phyloP scores from a whole-genome alignment of 495 filamentous ascomycete species.

The Penicillium subrubescens region DNA sequence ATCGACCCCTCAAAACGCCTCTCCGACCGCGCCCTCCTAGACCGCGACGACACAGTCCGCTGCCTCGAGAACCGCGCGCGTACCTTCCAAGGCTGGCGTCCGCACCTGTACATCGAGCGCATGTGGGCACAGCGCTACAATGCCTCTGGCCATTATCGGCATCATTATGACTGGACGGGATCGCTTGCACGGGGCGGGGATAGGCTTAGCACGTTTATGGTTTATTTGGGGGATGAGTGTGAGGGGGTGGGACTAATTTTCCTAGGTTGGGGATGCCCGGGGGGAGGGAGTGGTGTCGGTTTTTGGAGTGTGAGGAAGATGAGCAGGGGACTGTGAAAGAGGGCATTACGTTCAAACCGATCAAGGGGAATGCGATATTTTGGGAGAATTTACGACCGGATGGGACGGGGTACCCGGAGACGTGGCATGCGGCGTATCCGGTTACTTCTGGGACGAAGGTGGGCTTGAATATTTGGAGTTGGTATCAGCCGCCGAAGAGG shows the following conservation, averaged over 20 bases:
- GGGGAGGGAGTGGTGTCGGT: conserved; percentile 56
- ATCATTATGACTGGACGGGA: conserved; percentile 62
- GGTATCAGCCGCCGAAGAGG: conserved; percentile 44
- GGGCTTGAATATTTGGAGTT: conserved; percentile 80
- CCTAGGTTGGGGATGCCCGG: conserved; percentile 48
- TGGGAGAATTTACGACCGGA: conserved; percentile 71
- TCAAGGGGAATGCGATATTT: conserved; percentile 72
- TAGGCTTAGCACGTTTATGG: conserved; percentile 61
- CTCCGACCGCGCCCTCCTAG: conserved; percentile 60
- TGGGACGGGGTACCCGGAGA: conserved; percentile 64
- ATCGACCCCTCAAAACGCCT: conserved; percentile 52
- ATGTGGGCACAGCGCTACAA: conserved; percentile 65
- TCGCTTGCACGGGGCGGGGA: conserved; percentile 45
- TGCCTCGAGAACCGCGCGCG: conserved; percentile 72
- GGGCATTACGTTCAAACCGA: conserved; percentile 67
- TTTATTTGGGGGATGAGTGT: conserved; percentile 60
- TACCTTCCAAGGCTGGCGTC: conserved; percentile 69
- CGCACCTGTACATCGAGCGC: conserved; percentile 60
- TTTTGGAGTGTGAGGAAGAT: conserved; percentile 60
- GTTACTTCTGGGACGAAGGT: conserved; percentile 70
- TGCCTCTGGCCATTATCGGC: conserved; percentile 55
- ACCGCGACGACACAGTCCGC: conserved; percentile 60
- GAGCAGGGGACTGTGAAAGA: conserved; percentile 28
- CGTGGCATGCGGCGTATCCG: conserved; percentile 70
- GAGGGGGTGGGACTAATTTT: conserved; percentile 64